Base-by-base conservation (phyloP, 257 asterid species). In the Catharanthus roseus region DNA sequence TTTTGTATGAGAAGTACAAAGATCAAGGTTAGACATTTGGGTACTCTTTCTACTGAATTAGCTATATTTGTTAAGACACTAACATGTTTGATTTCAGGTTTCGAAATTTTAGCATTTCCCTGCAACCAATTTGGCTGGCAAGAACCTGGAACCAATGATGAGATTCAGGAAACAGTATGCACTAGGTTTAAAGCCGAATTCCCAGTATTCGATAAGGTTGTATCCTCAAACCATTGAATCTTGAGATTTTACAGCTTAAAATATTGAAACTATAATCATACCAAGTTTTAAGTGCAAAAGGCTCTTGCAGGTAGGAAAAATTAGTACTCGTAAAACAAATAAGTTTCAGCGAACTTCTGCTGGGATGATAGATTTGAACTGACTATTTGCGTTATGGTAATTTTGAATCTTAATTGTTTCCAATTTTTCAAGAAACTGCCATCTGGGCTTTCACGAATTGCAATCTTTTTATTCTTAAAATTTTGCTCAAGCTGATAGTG, bases 21-120 rank as follows among this genome's bases (percentile, higher is more conserved):
- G 90, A 86, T 67, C 91, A 83, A 90, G 96, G 98, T 89, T 63
- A 51, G 81, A 61, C 12, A 13, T 33, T 82, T 74, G 6, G 24
- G 21, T 64, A 50, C 67, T 74, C 29, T 53, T 72, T 68, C 38
- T 51, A 39, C 53, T 47, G 54, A 71, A 41, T 28, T 36, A 53
- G 49, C 28, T 21, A 47, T 23, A n/a, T n/a, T n/a, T 64, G 23
- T 55, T 31, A 10, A 41, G 53, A 9, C 56, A 6, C 34, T 19
- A 28, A 60, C 16, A 34, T 9, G 13, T 28, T 60, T 31, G 28
- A 67, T 71, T 19, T 57, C 79, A 92, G 98, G 91, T 76, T 80
- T 92, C 3, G 98, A 92, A 81, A 84, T 92, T 34, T 83, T 92
- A 19, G 98, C 96, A 70, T 92, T 92, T 88, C 98, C 98, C 72